Base-by-base conservation (phyloP, 176 grass and related monocot species). In the Tuctoria greenei region DNA sequence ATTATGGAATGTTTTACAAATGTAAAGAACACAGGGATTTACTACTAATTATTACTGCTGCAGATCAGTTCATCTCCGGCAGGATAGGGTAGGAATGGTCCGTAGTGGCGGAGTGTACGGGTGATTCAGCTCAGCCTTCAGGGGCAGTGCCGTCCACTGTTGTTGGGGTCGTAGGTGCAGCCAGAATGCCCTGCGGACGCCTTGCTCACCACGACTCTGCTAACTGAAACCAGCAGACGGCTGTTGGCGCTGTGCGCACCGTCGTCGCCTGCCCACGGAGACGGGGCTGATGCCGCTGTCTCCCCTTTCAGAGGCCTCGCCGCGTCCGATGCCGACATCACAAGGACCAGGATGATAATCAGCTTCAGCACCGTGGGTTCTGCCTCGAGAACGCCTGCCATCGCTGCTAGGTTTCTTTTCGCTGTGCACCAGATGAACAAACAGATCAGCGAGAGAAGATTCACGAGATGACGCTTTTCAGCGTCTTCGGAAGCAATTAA, bases 161-260 rank as follows among this genome's bases (percentile, higher is more conserved):
- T 79, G 47, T 83, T 83, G 0, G 23, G 81, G 17, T 77, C 11
- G 42, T 7, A 24, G 42, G 73, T 83, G 65, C 73, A 83, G 54
- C 81, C 42, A 41, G 72, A 83, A 50, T 14, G 42, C 31, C 42
- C 72, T 0, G 81, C 64, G 8, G 27, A 45, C 39, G 61, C 16
- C 17, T 21, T 78, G 59, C 37, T 66, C 58, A 72, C 67, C 47
- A 63, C 20, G 9, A 20, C 73, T 10, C 26, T 25, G 26, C 20
- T 78, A 42, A 38, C 34, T 9, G 56, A 57, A 61, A 31, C 45
- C 37, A 9, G 0, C 2, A 54, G 10, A 10, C 18, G 28, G 60
- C 16, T 16, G 42, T 18, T 16, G 12, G 6, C 24, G 26, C 0
- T 18, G 23, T 3, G 24, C 23, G 52, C n/a, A 24, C 8, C 20